Conservation (phyloP, 345 rosid genomes). For the Boechera stricta region DNA sequence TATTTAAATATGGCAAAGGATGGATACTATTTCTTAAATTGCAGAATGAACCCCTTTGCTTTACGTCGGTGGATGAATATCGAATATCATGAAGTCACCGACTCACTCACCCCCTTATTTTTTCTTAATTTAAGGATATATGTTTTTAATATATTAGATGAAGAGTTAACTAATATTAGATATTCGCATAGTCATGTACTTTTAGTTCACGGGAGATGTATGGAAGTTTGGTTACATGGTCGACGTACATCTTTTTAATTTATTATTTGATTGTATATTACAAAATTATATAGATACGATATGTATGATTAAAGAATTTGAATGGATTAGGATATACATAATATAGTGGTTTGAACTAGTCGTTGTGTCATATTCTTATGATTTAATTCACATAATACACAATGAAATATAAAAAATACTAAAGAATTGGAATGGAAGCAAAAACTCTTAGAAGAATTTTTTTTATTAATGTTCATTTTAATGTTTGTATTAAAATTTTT, state of each 20-base stretch:
- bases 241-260: slow-evolving; percentile 11
- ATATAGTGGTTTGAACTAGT: background rate
- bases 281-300: background rate
- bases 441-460: too few relatives aligned
- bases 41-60: slow-evolving; percentile 14
- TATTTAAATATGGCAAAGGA: slow-evolving; percentile 1
- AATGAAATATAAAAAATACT: background rate
- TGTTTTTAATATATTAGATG: background rate
- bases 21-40: slow-evolving; percentile 13
- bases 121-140: background rate
- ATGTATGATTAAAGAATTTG: background rate
- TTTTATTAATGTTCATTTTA: too few relatives aligned
- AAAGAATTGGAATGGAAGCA: too few relatives aligned
- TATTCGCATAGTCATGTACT: slow-evolving; percentile 17
- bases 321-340: background rate
- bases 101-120: background rate
- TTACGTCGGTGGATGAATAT: slow-evolving; percentile 34
- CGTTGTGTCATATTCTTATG: background rate
- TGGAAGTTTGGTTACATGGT: slow-evolving; percentile 31
- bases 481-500: too few relatives aligned
- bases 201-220: slow-evolving; percentile 22
- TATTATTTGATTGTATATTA: background rate
- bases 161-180: background rate
- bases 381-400: background rate
- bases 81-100: background rate